Evolutionary conservation across 306 rosid species (phyloP).

Genomic region (Canavalia ensiformis): DNA sequence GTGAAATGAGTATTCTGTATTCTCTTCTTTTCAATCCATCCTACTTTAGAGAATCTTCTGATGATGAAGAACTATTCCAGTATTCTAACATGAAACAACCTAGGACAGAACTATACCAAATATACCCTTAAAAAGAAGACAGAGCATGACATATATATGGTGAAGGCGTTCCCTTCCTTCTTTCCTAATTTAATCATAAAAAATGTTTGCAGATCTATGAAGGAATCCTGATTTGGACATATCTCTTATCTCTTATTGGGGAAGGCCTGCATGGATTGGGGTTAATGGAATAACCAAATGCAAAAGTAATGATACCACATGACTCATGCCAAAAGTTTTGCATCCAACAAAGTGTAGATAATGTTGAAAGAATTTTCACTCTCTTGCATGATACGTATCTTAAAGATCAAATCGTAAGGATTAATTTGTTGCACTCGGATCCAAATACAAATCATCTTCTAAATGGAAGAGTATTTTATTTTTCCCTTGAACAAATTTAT

Average conservation of each 20-base stretch:
- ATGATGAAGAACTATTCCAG: constrained; percentile 13
- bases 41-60: constrained; percentile 25
- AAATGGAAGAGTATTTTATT: too few species aligned
- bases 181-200: constrained; percentile 14
- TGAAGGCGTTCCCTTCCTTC: constrained; percentile 26
- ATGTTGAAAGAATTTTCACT: constrained; percentile 1
- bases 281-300: constrained; percentile 72
- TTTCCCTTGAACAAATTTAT: too few species aligned
- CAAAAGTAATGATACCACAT: constrained; percentile 42
- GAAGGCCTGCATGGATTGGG: constrained; percentile 72
- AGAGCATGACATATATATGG: neutral
- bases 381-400: neutral
- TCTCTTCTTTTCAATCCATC: neutral
- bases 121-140: constrained; percentile 20
- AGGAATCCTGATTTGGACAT: neutral
- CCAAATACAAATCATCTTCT: too few species aligned
- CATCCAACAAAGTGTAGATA: constrained; percentile 9
- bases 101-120: constrained; percentile 24
- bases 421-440: neutral
- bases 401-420: constrained; percentile 15
- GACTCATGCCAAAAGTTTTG: constrained; percentile 24
- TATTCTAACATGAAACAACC: constrained; percentile 36
- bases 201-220: constrained; percentile 31
- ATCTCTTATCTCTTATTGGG: constrained; percentile 33
- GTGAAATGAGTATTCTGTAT: neutral